phyloP scores from a whole-genome alignment of 148 eudicot species.

The Fagopyrum esculentum region DNA sequence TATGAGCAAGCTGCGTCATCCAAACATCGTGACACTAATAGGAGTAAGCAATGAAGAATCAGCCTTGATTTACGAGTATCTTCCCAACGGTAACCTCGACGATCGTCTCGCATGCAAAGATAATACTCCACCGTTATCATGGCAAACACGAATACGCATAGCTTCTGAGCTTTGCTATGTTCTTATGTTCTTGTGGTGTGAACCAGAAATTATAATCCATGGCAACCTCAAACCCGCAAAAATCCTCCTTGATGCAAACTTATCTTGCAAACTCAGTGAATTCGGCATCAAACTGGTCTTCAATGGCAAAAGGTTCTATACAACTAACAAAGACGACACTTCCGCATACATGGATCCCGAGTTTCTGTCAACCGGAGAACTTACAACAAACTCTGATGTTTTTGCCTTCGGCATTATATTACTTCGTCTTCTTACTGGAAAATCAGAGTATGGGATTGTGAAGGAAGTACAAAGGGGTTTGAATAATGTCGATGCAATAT shows the following conservation, averaged over 20 bases:
- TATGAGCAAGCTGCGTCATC: slow-evolving; percentile 77
- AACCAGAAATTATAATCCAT: slow-evolving; percentile 46
- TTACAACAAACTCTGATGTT: slow-evolving; percentile 66
- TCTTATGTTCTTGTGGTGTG: slow-evolving; percentile 72
- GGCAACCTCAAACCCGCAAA: slow-evolving; percentile 76
- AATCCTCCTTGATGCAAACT: slow-evolving; percentile 56
- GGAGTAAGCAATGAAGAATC: slow-evolving; percentile 74
- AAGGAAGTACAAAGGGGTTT: slow-evolving; percentile 65
- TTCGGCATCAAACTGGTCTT: slow-evolving; percentile 57
- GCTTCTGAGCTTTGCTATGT: slow-evolving; percentile 76
- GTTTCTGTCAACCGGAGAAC: slow-evolving; percentile 56
- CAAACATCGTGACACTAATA: slow-evolving; percentile 67
- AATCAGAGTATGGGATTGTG: slow-evolving; percentile 46
- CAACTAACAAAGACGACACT: slow-evolving; percentile 62
- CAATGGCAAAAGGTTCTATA: slow-evolving; percentile 29
- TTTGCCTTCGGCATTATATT: slow-evolving; percentile 78
- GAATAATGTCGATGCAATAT: slow-evolving; percentile 35
- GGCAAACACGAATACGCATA: slow-evolving; percentile 76
- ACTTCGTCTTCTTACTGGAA: slow-evolving; percentile 65
- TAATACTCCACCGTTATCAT: slow-evolving; percentile 64
- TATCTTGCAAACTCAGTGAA: slow-evolving; percentile 63
- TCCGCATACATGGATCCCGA: slow-evolving; percentile 72
- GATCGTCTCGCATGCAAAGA: slow-evolving; percentile 71
- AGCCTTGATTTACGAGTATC: slow-evolving; percentile 72
- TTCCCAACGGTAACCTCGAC: slow-evolving; percentile 78